Evolutionary conservation across 768 basidiomycete species (phyloP), one percentile per base, ranked within the genome.

Genomic region (Cyclocybe cylindracea): DNA sequence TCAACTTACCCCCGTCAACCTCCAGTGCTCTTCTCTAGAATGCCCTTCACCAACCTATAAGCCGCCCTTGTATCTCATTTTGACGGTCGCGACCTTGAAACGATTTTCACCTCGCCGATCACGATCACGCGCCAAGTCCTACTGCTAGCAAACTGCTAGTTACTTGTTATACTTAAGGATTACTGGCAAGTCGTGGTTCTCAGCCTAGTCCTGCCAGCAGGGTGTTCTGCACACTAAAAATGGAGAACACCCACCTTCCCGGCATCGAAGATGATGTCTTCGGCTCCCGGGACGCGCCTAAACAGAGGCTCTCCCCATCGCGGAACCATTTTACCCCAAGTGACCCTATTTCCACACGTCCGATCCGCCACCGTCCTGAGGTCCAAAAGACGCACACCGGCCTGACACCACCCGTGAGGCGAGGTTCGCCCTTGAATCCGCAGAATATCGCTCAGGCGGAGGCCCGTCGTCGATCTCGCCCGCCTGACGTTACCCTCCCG

Each of bases 381-480:
- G 50, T 51, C 19, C 50, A 49, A 19, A 60, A 60, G 34, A 39
- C 51, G 7, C 56, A 55, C 6, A 41, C 55, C 11, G 57, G 54
- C 5, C 42, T 63, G 19, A 40, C 54, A 9, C 67, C 66, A 41
- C 66, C 69, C 14, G 41, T 66, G 41, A 61, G 70, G 7, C 60
- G 61, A 41, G 65, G 68, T 36, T 72, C 70, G 29, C 70, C 71
- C 11, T 54, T 74, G 16, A 72, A 71, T 48, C 67, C 70, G 14
- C 68, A 68, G 46, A 70, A 67, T 45, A 48, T 52, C 10, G 54
- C 47, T 54, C 57, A 49, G 53, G 43, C 55, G 36, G 64, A 63
- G 42, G 50, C 59, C 29, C 66, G 66, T 24, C 66, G 67, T 34
- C 64, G 65, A 18, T 57, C 62, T n/a, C 59, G 59, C 54, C 61